phyloP scores from a whole-genome alignment of 805 yeast species.

The Saccharomycopsis guyanensis region DNA sequence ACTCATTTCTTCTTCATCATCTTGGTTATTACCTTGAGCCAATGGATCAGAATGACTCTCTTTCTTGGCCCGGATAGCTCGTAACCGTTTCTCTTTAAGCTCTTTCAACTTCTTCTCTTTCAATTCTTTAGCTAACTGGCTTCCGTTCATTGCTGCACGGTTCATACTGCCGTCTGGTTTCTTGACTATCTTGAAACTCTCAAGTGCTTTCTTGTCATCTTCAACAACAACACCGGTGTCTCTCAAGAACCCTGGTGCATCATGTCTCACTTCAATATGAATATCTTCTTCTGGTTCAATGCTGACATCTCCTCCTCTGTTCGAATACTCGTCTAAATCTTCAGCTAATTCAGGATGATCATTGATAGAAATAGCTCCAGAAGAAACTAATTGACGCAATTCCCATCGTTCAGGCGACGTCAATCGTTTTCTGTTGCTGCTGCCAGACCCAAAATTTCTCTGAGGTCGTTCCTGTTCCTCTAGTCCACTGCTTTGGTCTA shows the following conservation, averaged over 20 bases:
- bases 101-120: constrained; percentile 50
- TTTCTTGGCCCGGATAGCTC: constrained; percentile 32
- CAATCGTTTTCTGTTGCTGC: constrained; percentile 34
- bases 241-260: constrained; percentile 60
- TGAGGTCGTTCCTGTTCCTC: constrained; percentile 21
- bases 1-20: constrained; percentile 5
- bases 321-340: constrained; percentile 18
- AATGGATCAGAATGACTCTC: constrained; percentile 19
- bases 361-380: constrained; percentile 62
- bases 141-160: constrained; percentile 71
- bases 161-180: constrained; percentile 75
- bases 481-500: constrained; percentile 65
- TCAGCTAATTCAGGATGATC: constrained; percentile 62
- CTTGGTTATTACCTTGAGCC: constrained; percentile 19
- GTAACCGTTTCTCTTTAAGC: constrained; percentile 31
- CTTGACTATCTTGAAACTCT: constrained; percentile 52
- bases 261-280: constrained; percentile 65
- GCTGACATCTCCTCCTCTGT: constrained; percentile 24
- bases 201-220: constrained; percentile 21
- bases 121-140: constrained; percentile 55
- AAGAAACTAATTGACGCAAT: constrained; percentile 68
- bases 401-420: constrained; percentile 94
- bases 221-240: constrained; percentile 23
- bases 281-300: constrained; percentile 38
- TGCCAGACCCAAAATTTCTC: constrained; percentile 19